phyloP scores from a whole-genome alignment of 352 stramenopile species.

The Phytophthora litchii region DNA sequence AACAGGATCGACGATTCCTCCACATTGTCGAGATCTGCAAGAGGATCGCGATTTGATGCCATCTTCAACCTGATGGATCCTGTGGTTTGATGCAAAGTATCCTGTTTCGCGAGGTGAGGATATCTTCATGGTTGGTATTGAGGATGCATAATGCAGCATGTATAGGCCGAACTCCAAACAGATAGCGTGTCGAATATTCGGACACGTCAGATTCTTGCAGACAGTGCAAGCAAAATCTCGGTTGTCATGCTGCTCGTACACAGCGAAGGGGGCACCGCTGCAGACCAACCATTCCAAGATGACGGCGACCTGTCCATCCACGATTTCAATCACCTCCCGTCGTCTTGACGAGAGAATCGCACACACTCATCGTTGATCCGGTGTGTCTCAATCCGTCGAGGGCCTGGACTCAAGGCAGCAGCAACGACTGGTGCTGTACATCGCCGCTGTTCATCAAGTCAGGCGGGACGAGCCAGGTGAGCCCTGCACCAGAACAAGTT shows the following conservation, averaged over 20 bases:
- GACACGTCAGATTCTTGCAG: conserved; percentile 18
- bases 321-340: conserved; percentile 1
- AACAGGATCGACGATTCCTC: not conserved
- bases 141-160: not conserved
- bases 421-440: conserved; percentile 17
- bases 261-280: not conserved
- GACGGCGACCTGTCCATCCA: not conserved
- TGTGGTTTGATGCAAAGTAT: conserved; percentile 8
- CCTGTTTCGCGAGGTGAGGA: too few species aligned
- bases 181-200: conserved; percentile 1
- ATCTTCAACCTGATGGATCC: conserved; percentile 9
- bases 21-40: conserved; percentile 5
- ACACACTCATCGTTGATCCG: conserved; percentile 11
- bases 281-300: conserved; percentile 15
- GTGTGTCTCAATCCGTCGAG: conserved; percentile 20
- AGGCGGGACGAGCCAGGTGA: conserved; percentile 13
- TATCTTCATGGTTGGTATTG: too few species aligned
- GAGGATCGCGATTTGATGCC: conserved; percentile 4
- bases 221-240: conserved; percentile 7
- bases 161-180: not conserved
- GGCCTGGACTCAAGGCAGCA: not conserved
- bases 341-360: conserved; percentile 11
- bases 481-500: not conserved
- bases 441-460: conserved; percentile 1
- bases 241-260: conserved; percentile 15